Percentiles rank a stretch among this genome's conserved stretches.
Conservation (phyloP, 176 grass and related monocot genomes). For the Cenchrus americanus region DNA sequence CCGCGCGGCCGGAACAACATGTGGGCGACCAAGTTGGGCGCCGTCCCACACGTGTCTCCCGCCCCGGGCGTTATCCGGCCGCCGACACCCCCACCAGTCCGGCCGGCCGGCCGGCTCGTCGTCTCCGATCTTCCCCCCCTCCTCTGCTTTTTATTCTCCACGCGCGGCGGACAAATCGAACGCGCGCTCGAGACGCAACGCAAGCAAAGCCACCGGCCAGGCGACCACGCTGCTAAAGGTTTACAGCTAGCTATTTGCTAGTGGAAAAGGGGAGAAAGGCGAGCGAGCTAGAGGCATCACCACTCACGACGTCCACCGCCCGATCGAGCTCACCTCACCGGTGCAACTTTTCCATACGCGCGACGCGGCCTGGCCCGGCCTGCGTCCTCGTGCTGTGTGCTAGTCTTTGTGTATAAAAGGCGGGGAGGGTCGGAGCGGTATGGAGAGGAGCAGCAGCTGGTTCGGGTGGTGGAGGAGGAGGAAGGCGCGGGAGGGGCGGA, state of each 20-base stretch:
- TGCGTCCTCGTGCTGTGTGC: background rate
- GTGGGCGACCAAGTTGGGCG: slow-evolving; percentile 39
- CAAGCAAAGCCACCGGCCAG: slow-evolving; percentile 38
- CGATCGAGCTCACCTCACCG: background rate
- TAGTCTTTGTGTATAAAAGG: slow-evolving; percentile 20
- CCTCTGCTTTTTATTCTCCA: background rate
- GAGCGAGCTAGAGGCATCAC: background rate
- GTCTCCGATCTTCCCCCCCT: background rate
- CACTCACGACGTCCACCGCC: background rate
- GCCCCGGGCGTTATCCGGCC: slow-evolving; percentile 14
- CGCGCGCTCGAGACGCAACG: background rate
- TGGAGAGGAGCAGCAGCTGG: slow-evolving; percentile 68
- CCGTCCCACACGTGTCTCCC: slow-evolving; percentile 26
- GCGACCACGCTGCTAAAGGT: background rate
- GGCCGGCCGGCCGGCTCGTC: slow-evolving; percentile 10
- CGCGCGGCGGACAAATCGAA: background rate
- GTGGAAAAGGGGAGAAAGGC: slow-evolving; percentile 13
- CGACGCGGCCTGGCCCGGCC: background rate
- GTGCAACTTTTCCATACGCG: slow-evolving; percentile 43
- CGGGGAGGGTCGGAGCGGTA: background rate
- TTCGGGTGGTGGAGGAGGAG: slow-evolving; percentile 53
- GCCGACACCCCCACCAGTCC: slow-evolving; percentile 27
- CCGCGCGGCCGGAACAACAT: background rate
- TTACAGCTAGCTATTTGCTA: background rate
- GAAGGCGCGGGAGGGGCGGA: slow-evolving; percentile 15